Percentiles rank a stretch among this genome's conserved stretches.
Conservation (phyloP, 2,329 filamentous ascomycete species). For the Tolypocladium album region DNA sequence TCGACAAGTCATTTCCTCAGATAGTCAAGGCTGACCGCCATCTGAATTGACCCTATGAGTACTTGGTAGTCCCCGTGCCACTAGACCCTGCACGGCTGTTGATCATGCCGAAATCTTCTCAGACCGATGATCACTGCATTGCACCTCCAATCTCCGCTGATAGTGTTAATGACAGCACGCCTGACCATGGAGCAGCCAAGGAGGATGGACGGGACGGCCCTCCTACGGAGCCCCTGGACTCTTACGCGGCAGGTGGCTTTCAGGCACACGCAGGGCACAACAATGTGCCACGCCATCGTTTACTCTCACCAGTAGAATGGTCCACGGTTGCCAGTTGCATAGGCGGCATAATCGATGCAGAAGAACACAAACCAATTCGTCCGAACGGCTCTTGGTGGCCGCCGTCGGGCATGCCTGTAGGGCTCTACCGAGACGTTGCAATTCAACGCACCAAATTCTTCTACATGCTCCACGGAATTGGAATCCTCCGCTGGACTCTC, state of each 20-base stretch:
- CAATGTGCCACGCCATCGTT: constrained; percentile 19
- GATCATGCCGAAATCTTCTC: constrained; percentile 5
- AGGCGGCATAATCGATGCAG: constrained; percentile 34
- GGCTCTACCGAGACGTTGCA: constrained; percentile 38
- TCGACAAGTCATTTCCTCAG: not conserved
- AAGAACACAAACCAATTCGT: constrained; percentile 29
- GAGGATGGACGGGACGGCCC: not conserved
- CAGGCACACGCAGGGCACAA: constrained; percentile 6
- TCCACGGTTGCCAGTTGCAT: constrained; percentile 33
- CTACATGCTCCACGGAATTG: constrained; percentile 32
- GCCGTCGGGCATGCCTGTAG: constrained; percentile 33
- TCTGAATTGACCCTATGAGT: not conserved
- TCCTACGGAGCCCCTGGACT: not conserved
- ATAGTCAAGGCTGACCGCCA: not conserved
- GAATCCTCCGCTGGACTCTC: constrained; percentile 30
- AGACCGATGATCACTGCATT: constrained; percentile 2
- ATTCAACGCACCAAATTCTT: constrained; percentile 31
- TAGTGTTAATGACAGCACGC: not conserved
- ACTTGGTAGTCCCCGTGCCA: not conserved
- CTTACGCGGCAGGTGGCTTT: not conserved
- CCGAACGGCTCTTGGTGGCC: constrained; percentile 33
- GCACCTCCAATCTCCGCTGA: constrained; percentile 4
- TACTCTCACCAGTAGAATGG: constrained; percentile 34
- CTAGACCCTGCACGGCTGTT: not conserved
- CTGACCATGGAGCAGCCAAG: not conserved